Conservation (phyloP, 208 protist species). For the Blastocrithidia nonstop region DNA sequence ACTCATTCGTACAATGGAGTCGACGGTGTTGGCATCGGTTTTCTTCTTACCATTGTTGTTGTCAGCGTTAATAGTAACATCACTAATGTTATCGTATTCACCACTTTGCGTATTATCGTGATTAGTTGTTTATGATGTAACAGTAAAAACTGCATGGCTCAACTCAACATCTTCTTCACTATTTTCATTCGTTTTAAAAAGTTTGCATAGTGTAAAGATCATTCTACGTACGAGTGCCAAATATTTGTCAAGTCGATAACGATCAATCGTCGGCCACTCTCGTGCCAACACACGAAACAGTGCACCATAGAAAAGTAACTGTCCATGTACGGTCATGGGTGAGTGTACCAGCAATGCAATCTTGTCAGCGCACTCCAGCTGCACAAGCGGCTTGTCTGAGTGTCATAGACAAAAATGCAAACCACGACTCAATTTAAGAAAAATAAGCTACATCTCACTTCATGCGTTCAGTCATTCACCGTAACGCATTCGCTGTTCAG, state of each 20-base stretch:
- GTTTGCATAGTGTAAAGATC: conserved; percentile 23
- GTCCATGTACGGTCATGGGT: conserved; percentile 21
- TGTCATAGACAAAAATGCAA: conserved; percentile 86
- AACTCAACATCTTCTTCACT: neutral
- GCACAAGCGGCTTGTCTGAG: conserved; percentile 84
- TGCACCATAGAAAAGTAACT: conserved; percentile 46
- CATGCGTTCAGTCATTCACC: conserved; percentile 41
- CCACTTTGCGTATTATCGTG: too few species aligned
- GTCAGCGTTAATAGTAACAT: too few species aligned
- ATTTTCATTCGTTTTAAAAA: conserved; percentile 18
- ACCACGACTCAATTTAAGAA: conserved; percentile 74
- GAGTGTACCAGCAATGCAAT: conserved; percentile 50
- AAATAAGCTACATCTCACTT: conserved; percentile 63
- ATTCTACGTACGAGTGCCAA: conserved; percentile 70
- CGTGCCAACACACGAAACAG: conserved; percentile 65
- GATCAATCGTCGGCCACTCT: conserved; percentile 83
- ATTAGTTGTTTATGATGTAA: too few species aligned
- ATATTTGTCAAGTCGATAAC: conserved; percentile 85
- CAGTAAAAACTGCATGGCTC: too few species aligned
- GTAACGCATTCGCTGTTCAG: conserved; percentile 32
- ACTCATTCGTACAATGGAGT: conserved; percentile 6
- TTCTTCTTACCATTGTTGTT: too few species aligned
- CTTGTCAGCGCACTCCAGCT: conserved; percentile 62
- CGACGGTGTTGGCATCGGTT: neutral
- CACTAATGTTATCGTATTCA: too few species aligned